A percentile compares a stretch with the other conserved stretches of the same genome.
Evolutionary conservation across 306 rosid genomes (phyloP).

Genomic region (Rosa rugosa): DNA sequence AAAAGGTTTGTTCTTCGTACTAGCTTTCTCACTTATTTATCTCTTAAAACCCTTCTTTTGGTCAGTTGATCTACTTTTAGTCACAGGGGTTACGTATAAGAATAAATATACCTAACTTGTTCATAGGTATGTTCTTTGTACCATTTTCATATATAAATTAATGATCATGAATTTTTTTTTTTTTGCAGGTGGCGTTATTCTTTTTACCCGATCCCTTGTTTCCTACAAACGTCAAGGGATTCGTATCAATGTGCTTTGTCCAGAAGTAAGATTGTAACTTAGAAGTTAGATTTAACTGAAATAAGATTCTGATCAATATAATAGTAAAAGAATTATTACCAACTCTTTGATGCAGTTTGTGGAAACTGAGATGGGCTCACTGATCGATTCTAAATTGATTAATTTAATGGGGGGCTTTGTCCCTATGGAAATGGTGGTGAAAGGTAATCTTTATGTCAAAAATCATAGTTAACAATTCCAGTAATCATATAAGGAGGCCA

Average conservation of each 20-base stretch:
- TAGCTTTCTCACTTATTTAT: conserved; percentile 1
- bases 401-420: conserved; percentile 59
- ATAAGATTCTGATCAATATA: neutral
- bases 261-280: conserved; percentile 64
- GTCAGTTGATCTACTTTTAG: conserved; percentile 16
- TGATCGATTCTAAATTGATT: conserved; percentile 30
- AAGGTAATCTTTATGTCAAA: conserved; percentile 48
- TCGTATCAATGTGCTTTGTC: conserved; percentile 91
- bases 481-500: neutral
- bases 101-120: conserved; percentile 5
- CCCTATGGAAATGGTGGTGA: conserved; percentile 85
- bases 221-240: conserved; percentile 68
- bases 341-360: conserved; percentile 65
- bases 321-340: conserved; percentile 15
- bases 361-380: conserved; percentile 62
- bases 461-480: conserved; percentile 20
- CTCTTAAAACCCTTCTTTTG: conserved; percentile 6
- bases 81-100: neutral
- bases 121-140: neutral
- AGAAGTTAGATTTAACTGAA: neutral
- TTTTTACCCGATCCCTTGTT: conserved; percentile 80
- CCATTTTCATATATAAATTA: neutral
- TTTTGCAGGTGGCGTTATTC: conserved; percentile 77
- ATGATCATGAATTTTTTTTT: neutral
- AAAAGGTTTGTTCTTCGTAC: conserved; percentile 62